Percentiles rank a stretch among this genome's conserved stretches.
Evolutionary conservation across 148 eudicot species (phyloP).

Genomic region (Polygonum maritimum): DNA sequence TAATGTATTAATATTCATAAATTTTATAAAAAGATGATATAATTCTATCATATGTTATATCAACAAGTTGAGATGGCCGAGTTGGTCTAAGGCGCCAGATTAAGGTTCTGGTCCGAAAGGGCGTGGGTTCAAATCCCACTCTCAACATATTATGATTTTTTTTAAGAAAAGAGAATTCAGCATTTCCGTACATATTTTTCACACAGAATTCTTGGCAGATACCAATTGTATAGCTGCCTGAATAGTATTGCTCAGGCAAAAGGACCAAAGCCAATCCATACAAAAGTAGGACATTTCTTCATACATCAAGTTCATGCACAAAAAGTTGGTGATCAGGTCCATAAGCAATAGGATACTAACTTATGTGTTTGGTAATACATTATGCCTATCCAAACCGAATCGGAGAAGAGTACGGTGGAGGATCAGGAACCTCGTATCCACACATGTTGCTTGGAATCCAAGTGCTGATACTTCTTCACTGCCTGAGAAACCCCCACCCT

Average conservation of each 20-base stretch:
- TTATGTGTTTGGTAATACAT: too few species aligned
- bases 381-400: neutral
- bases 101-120: conserved; percentile 99
- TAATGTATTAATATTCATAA: too few species aligned
- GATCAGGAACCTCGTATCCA: neutral
- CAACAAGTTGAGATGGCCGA: conserved; percentile 85
- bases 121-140: conserved; percentile 99
- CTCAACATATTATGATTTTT: conserved; percentile 29
- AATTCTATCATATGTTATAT: neutral
- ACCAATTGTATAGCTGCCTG: too few species aligned
- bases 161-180: neutral
- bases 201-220: too few species aligned
- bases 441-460: neutral
- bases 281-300: too few species aligned
- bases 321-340: too few species aligned
- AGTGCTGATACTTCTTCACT: neutral
- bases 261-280: too few species aligned
- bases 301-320: too few species aligned
- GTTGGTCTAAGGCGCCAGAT: conserved; percentile 99
- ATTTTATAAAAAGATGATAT: neutral
- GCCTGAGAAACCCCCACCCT: neutral
- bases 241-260: too few species aligned
- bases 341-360: neutral
- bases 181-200: too few species aligned
- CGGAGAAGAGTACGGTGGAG: neutral